Evolutionary conservation across 257 asterid genomes (phyloP).

Genomic region (Solanum neorickii): DNA sequence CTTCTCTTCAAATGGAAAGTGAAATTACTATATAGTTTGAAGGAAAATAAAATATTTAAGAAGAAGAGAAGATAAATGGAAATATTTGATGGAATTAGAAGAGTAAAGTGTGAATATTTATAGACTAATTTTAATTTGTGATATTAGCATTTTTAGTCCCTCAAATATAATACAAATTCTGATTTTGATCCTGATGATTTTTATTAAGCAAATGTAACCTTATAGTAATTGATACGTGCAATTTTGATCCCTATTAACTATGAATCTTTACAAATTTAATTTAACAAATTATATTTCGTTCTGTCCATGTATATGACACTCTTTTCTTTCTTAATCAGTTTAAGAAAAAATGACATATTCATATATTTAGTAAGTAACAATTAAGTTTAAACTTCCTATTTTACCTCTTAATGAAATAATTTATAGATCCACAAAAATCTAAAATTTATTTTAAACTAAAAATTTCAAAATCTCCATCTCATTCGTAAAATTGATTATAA

Average conservation of each 20-base stretch:
- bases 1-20: not conserved
- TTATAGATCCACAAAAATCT: not conserved
- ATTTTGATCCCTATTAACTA: not conserved
- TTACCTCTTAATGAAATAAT: not conserved
- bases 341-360: not conserved
- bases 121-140: not conserved
- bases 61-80: not conserved
- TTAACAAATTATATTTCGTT: too few relatives aligned
- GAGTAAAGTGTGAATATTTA: conserved; percentile 2
- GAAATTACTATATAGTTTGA: not conserved
- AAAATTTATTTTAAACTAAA: not conserved
- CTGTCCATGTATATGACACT: too few relatives aligned
- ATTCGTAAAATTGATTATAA: not conserved
- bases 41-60: not conserved
- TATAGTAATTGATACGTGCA: not conserved
- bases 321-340: not conserved
- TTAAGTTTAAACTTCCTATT: too few relatives aligned
- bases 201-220: not conserved
- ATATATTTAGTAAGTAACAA: not conserved
- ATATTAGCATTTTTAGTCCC: not conserved
- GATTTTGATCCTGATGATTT: not conserved
- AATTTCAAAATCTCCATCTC: not conserved
- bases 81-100: not conserved
- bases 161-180: not conserved
- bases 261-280: not conserved